These are phyloP conservation scores for Trametes sanguinea DNA, from an alignment of 768 basidiomycete genomes.

Conservation along the genomic window DNA sequence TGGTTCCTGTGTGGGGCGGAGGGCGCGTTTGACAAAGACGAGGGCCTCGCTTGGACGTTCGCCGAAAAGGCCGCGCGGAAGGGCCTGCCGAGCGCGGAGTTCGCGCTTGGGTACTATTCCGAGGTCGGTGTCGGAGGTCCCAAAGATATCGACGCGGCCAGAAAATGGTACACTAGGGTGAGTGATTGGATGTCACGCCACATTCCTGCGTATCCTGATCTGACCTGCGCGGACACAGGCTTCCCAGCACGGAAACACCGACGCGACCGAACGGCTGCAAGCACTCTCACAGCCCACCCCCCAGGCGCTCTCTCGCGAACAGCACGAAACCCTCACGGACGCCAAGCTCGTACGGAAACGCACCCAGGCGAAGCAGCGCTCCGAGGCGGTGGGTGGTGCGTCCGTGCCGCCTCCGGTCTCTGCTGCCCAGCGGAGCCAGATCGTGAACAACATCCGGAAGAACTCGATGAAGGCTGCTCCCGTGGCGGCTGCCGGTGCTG, in stretches of 20 bases:
- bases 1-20: constrained; percentile 94
- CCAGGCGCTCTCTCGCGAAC: constrained; percentile 67
- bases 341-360: constrained; percentile 79
- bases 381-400: constrained; percentile 37
- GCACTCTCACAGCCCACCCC: constrained; percentile 67
- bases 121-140: constrained; percentile 88
- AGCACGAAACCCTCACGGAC: constrained; percentile 82
- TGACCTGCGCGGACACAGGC: constrained; percentile 48
- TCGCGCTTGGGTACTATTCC: constrained; percentile 94
- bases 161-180: constrained; percentile 76
- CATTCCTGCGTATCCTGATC: constrained; percentile 1
- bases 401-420: constrained; percentile 21
- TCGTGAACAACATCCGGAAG: constrained; percentile 58
- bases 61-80: constrained; percentile 84
- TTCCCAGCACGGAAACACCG: constrained; percentile 72
- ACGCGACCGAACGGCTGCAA: constrained; percentile 72
- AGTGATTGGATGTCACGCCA: constrained; percentile 25
- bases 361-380: constrained; percentile 68
- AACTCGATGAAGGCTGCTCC: constrained; percentile 37
- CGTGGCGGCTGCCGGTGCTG: neutral
- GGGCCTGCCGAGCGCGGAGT: constrained; percentile 81
- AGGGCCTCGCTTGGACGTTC: constrained; percentile 81
- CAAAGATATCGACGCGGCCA: constrained; percentile 63
- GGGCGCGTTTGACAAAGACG: constrained; percentile 82
- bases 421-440: constrained; percentile 41